phyloP scores from a whole-genome alignment of 1,284 basidiomycete genomes.

The Boletus mariae region DNA sequence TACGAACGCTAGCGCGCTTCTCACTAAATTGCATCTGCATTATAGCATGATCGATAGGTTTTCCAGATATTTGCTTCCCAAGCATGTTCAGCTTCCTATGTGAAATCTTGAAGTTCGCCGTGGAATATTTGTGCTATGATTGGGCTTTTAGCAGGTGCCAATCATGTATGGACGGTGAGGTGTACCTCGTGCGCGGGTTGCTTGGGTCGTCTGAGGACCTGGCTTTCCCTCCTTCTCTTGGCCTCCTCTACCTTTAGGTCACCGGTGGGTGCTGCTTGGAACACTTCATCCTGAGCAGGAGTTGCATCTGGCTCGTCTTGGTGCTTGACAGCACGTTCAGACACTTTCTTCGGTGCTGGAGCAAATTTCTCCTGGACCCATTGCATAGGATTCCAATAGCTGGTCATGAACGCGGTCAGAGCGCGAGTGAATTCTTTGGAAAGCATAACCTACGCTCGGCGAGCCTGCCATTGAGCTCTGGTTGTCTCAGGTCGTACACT shows the following conservation, averaged over 20 bases:
- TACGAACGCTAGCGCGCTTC: conserved; percentile 81
- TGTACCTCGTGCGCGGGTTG: conserved; percentile 28
- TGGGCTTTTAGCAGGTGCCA: conserved; percentile 4
- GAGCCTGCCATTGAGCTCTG: conserved; percentile 35
- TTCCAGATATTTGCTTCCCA: conserved; percentile 81
- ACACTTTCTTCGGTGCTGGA: conserved; percentile 38
- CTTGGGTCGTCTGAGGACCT: conserved; percentile 16
- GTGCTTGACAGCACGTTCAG: conserved; percentile 43
- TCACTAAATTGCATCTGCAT: conserved; percentile 95
- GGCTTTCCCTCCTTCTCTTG: conserved; percentile 13
- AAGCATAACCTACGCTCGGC: conserved; percentile 39
- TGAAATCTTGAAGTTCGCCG: conserved; percentile 89
- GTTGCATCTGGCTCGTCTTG: conserved; percentile 40
- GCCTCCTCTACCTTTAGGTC: conserved; percentile 5
- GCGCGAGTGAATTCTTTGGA: background rate
- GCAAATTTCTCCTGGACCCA: conserved; percentile 63
- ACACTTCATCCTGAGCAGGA: conserved; percentile 24
- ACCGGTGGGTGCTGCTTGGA: conserved; percentile 8
- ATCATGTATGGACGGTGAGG: background rate
- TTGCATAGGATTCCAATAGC: conserved; percentile 50
- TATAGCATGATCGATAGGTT: conserved; percentile 92
- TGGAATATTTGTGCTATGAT: conserved; percentile 82
- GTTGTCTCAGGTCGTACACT: conserved; percentile 19
- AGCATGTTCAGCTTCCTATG: conserved; percentile 90
- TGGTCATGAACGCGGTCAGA: conserved; percentile 18